phyloP scores from a whole-genome alignment of 1,139 yeast species.

The Nematodospora anomalae region DNA sequence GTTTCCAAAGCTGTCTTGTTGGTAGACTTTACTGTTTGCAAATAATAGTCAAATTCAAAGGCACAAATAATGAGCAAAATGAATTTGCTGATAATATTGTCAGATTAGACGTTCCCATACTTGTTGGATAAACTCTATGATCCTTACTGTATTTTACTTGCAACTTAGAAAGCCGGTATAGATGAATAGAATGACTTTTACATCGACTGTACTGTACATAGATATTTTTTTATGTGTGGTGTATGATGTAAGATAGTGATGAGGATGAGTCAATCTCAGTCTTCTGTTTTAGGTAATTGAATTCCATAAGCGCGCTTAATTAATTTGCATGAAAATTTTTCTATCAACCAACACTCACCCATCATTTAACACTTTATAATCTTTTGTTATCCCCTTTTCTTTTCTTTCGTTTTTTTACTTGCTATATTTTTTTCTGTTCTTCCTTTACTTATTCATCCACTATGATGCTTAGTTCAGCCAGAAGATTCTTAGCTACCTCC shows the following conservation, averaged over 20 bases:
- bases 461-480: slow-evolving; percentile 8
- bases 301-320: slow-evolving; percentile 37
- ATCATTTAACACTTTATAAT: no score
- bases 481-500: slow-evolving; percentile 39
- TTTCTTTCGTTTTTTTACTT: not conserved
- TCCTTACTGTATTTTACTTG: no score
- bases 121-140: slow-evolving; percentile 33
- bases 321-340: slow-evolving; percentile 27
- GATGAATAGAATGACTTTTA: no score
- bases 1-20: slow-evolving; percentile 45
- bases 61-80: slow-evolving; percentile 35
- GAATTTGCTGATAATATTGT: slow-evolving; percentile 38
- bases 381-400: no score
- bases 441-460: not conserved
- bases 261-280: slow-evolving; percentile 17
- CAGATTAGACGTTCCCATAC: slow-evolving; percentile 41
- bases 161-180: no score
- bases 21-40: slow-evolving; percentile 46
- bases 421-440: not conserved
- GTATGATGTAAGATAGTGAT: not conserved
- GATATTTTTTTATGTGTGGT: no score
- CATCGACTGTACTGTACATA: no score
- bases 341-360: not conserved
- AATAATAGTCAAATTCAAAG: slow-evolving; percentile 40
- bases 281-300: slow-evolving; percentile 36